A percentile compares a stretch with the other conserved stretches of the same genome.
Conservation (phyloP, 2,329 filamentous ascomycete species). For the Penicillium sp. region DNA sequence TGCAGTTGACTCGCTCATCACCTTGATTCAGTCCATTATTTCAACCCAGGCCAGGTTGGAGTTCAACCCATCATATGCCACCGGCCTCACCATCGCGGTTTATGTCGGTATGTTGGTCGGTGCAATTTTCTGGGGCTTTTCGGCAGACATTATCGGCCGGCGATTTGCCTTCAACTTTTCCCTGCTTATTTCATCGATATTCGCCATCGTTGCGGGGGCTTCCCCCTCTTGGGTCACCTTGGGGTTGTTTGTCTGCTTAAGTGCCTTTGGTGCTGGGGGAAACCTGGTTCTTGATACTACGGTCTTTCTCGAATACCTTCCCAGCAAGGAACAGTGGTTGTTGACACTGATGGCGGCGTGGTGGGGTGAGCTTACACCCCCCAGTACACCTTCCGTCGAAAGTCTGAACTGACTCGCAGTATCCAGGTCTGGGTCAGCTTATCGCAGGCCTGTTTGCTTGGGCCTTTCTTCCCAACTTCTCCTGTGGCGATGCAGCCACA, state of each 20-base stretch:
- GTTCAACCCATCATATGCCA: constrained; percentile 31
- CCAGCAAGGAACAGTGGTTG: constrained; percentile 62
- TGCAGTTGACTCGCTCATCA: constrained; percentile 40
- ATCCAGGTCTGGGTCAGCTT: constrained; percentile 45
- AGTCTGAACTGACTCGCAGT: not conserved
- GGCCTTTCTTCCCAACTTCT: constrained; percentile 52
- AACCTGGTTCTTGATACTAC: constrained; percentile 65
- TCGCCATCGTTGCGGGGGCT: constrained; percentile 64
- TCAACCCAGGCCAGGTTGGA: constrained; percentile 25
- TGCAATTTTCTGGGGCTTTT: constrained; percentile 65
- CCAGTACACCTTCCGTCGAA: not conserved
- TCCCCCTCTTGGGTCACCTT: constrained; percentile 66
- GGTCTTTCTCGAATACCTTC: constrained; percentile 59
- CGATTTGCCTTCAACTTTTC: constrained; percentile 68
- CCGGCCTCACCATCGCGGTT: constrained; percentile 42
- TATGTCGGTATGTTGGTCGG: constrained; percentile 47
- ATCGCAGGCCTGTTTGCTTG: constrained; percentile 56
- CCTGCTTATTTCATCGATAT: constrained; percentile 62
- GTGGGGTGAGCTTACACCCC: constrained; percentile 28
- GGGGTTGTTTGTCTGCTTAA: constrained; percentile 62
- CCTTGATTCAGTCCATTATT: constrained; percentile 38
- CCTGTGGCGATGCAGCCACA: constrained; percentile 46
- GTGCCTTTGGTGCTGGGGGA: constrained; percentile 64
- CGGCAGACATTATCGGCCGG: constrained; percentile 67
- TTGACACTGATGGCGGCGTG: constrained; percentile 36